phyloP scores from a whole-genome alignment of 2,329 filamentous ascomycete species.

The Neofusicoccum ribis region DNA sequence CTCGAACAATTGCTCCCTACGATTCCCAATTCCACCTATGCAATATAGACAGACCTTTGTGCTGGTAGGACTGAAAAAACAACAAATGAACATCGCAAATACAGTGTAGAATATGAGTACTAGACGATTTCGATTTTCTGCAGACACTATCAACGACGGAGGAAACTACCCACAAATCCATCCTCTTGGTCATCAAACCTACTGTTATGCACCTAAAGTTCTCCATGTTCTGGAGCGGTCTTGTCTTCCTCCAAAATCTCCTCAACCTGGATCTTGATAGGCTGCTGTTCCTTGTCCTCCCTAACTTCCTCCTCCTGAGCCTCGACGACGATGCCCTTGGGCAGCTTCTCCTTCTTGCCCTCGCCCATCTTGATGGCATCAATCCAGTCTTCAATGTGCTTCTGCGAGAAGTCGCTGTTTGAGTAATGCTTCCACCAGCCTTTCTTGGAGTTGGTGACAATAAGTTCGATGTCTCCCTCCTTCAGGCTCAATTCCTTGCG shows the following conservation, averaged over 20 bases:
- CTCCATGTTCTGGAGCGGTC: conserved; percentile 27
- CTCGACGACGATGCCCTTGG: conserved; percentile 47
- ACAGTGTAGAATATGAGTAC: no score
- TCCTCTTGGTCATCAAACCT: no score
- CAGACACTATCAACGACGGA: no score
- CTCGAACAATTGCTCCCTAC: no score
- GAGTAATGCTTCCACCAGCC: conserved; percentile 81
- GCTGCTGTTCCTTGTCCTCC: conserved; percentile 29
- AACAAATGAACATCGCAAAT: no score
- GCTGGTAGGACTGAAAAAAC: no score
- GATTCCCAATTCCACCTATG: no score
- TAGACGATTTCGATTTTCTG: no score
- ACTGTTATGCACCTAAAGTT: conserved; percentile 24
- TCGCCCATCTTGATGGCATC: conserved; percentile 91
- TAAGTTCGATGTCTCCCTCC: conserved; percentile 63
- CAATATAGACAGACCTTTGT: no score
- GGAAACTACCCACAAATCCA: no score
- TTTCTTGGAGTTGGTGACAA: conserved; percentile 82
- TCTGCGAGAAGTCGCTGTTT: conserved; percentile 55
- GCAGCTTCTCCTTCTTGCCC: conserved; percentile 71
- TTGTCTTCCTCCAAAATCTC: conserved; percentile 30
- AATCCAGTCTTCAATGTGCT: conserved; percentile 78
- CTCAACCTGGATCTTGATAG: conserved; percentile 35
- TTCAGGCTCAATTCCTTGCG: conserved; percentile 63
- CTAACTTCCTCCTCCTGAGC: conserved; percentile 26